Evolutionary conservation across 164 flowering plant species (phyloP).

Genomic region (Aristolochia californica): DNA sequence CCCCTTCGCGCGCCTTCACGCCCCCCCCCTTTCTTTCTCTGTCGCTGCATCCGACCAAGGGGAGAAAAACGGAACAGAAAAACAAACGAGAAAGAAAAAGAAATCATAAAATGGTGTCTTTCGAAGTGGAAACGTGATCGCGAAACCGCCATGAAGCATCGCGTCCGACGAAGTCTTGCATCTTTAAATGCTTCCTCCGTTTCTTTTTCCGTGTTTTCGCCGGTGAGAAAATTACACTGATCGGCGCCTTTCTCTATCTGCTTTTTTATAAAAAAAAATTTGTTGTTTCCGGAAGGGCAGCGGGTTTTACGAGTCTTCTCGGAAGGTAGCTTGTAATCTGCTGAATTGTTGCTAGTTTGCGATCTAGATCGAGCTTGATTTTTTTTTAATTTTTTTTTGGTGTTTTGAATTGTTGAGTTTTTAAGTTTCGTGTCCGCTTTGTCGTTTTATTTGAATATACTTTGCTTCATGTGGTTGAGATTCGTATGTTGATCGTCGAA

Average conservation of each 20-base stretch:
- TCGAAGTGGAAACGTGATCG: conserved; percentile 1
- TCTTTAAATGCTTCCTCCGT: conserved; percentile 6
- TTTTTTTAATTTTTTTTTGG: no score
- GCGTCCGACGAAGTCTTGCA: background rate
- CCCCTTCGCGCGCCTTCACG: background rate
- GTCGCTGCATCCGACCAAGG: background rate
- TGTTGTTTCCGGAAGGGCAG: no score
- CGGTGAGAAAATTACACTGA: background rate
- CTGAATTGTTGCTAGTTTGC: background rate
- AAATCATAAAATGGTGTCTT: background rate
- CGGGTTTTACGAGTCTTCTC: no score
- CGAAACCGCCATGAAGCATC: conserved; percentile 16
- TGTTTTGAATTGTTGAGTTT: no score
- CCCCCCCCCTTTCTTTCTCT: conserved; percentile 1
- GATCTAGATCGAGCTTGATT: no score
- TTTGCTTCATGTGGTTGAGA: no score
- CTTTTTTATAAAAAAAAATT: no score
- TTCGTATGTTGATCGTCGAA: no score
- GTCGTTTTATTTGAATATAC: no score
- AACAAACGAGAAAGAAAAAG: background rate
- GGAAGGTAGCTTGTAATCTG: background rate
- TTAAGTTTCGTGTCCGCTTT: no score
- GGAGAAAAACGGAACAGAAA: background rate
- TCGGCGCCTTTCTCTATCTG: background rate
- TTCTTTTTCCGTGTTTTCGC: background rate